A percentile compares a stretch with the other conserved stretches of the same genome.
Conservation (phyloP, 345 rosid genomes). For the Linum usitatissimum region DNA sequence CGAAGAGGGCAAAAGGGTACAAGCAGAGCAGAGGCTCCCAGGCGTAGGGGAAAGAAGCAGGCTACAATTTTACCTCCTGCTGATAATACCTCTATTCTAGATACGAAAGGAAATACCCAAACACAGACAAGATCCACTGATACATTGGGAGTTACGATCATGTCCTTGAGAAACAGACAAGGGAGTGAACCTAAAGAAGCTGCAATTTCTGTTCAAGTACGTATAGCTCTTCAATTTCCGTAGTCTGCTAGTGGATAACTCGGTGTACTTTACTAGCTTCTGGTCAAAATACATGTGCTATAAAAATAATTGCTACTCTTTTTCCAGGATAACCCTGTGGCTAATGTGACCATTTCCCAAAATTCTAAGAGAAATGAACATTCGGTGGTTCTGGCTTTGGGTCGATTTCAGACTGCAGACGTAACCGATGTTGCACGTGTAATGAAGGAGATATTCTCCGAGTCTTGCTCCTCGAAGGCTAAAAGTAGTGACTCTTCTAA, state of each 20-base stretch:
- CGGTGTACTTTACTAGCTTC: neutral
- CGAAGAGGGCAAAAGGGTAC: conserved; percentile 26
- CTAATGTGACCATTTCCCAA: conserved; percentile 18
- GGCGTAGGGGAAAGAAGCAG: conserved; percentile 44
- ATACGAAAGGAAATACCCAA: conserved; percentile 18
- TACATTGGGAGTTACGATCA: conserved; percentile 16
- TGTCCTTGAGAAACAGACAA: conserved; percentile 26
- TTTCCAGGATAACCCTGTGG: conserved; percentile 1
- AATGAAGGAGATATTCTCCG: conserved; percentile 56
- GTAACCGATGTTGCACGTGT: conserved; percentile 51
- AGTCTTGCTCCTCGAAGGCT: conserved; percentile 35
- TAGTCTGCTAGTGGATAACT: conserved; percentile 2
- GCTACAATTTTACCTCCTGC: conserved; percentile 13
- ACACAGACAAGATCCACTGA: conserved; percentile 21
- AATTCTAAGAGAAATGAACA: conserved; percentile 25
- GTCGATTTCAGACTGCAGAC: conserved; percentile 38
- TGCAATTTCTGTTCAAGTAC: conserved; percentile 28
- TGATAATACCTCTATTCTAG: conserved; percentile 25
- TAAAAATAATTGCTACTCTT: neutral
- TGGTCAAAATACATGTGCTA: neutral
- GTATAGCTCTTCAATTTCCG: neutral
- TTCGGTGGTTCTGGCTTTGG: conserved; percentile 33
- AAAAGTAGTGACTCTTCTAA: conserved; percentile 30
- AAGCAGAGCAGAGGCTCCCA: conserved; percentile 34
- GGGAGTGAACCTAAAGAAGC: conserved; percentile 32